These are phyloP conservation scores for Ophiostoma quercus DNA, from an alignment of 2,329 filamentous ascomycete genomes.

Conservation along the genomic window DNA sequence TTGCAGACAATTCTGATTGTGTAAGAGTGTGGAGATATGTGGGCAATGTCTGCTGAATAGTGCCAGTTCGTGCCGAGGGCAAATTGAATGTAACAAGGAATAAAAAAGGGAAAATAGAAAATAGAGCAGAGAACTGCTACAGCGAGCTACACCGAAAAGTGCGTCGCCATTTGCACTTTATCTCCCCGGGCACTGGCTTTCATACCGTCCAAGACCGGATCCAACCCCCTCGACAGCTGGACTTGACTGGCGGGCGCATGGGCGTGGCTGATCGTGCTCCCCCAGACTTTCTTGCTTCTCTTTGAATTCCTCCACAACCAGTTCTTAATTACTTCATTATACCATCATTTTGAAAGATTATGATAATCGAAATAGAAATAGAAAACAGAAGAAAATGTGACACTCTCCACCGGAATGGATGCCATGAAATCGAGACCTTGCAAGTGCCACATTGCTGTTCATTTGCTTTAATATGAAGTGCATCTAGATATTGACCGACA, in stretches of 20 bases:
- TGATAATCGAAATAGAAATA: too few species aligned
- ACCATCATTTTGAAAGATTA: not conserved
- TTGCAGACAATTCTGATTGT: constrained; percentile 4
- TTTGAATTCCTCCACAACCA: not conserved
- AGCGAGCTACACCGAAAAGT: not conserved
- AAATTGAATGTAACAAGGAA: not conserved
- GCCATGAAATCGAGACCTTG: not conserved
- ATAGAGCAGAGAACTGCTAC: too few species aligned
- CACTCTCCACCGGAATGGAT: not conserved
- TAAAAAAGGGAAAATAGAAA: too few species aligned
- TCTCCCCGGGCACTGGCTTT: not conserved
- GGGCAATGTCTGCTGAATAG: not conserved
- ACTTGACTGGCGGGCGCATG: not conserved
- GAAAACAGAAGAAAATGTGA: too few species aligned
- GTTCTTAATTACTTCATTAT: too few species aligned
- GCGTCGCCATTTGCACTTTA: not conserved
- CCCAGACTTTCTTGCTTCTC: not conserved
- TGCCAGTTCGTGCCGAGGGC: not conserved
- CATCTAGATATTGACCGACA: not conserved
- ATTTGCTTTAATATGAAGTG: not conserved
- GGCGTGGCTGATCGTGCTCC: not conserved
- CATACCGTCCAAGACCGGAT: not conserved
- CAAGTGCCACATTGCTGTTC: not conserved
- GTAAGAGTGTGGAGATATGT: not conserved
- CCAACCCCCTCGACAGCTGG: constrained; percentile 1